Base-by-base conservation (phyloP, 2,329 filamentous ascomycete species). In the Tolypocladium paradoxum region DNA sequence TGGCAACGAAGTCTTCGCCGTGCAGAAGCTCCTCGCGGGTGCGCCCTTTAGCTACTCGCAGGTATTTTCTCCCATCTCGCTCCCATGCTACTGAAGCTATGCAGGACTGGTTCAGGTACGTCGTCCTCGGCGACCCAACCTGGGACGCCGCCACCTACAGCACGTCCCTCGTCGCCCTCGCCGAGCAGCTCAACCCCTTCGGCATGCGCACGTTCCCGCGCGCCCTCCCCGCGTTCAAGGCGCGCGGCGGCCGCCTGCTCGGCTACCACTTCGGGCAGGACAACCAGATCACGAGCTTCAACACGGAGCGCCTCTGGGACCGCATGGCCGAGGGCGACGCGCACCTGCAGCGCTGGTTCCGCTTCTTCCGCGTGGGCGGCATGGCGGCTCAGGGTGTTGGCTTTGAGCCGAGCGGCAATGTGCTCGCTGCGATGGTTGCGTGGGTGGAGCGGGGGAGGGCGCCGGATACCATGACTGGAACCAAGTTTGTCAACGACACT, bases 241-340 rank as follows among this genome's bases (percentile, higher is more conserved):
- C 64, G 11, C 64, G 67, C 4, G 74, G 74, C 7, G 66, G 70
- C 14, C 75, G 74, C 61, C 64, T 76, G 20, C 43, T 77, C 8
- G 66, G 74, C 59, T 77, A 75, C 61, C 75, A 77, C 55, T 75
- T 75, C 1, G 62, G 67, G 5, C 64, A 67, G 8, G 73, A 75
- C 55, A 68, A 64, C 5, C 61, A 73, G 5, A 69, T 77, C 52
- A 68, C 72, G 1, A 64, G 65, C 47, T 56, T 57, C 27, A 64
- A 61, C 22, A 61, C 63, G 0, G 57, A 57, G 16, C 57, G 58
- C 0, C 63, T 62, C 48, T 64, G 59, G 48, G 49, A 63, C 6
- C 56, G 52, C 4, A 58, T 64, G 29, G 52, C 57, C 2, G 58
- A 64, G 16, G 49, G 75, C 22, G 76, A 73, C 2, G 12, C 43